Evolutionary conservation across 768 basidiomycete species (phyloP), one percentile per base, ranked within the genome.

Genomic region (Cyclocybe cylindracea): DNA sequence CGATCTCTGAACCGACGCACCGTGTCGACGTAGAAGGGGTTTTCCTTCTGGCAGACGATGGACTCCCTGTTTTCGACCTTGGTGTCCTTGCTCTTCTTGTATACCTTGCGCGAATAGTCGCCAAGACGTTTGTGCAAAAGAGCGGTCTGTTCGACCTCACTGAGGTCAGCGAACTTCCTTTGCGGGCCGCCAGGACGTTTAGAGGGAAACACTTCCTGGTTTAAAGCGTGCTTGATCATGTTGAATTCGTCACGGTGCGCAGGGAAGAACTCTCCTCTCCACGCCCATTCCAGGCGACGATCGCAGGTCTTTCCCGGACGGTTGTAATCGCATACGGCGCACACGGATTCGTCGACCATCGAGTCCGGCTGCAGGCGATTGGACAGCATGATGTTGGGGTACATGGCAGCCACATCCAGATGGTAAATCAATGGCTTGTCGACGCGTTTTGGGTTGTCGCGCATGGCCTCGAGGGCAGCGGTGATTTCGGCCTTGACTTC

Each of bases 341-440:
- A 99, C 13, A 87, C 89, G 14, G 96, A 85, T 68, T 98, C 97
- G 62, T 95, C 93, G 8, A 98, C 89, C 74, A 98, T 90, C 2
- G 97, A 97, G 70, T 99, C 97, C 2, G 97, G 97, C 61, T 99
- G 97, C 2, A 99, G 79, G 33, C 97, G 91, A 66, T 99, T 99
- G 13, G 95, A 98, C 77, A 99, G 87, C 97, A 99, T 99, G 83
- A 99, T 98, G 70, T 98, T 99, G 50, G 97, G 97, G 68, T 99
- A 98, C 97, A 99, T 99, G 56, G 97, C 97, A 2, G 97, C 97
- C 56, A 99, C 97, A 63, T 99, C 97, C 62, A 98, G 72, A 69
- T 99, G 97, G 71, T 99, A 99, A 64, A 99, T 98, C 56, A 98
- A 84, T 0, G 97, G 97, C 10, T 86, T 90, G 73, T 98, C 95